phyloP scores from a whole-genome alignment of 2,329 filamentous ascomycete species.

The Aspergillus carbonarius region DNA sequence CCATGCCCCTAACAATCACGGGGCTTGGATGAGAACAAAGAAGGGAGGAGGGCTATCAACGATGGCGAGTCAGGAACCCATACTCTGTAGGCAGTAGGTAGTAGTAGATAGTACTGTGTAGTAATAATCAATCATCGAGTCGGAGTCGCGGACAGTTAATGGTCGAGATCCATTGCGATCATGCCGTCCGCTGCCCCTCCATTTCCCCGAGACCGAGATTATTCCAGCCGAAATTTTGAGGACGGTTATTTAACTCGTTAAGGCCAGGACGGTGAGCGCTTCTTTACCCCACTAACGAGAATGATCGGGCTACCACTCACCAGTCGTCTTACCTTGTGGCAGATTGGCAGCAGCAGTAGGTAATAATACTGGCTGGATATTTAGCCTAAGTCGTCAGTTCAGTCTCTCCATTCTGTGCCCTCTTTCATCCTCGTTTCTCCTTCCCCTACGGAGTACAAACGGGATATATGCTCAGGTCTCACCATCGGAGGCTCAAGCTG shows the following conservation, averaged over 20 bases:
- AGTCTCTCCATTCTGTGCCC: background rate
- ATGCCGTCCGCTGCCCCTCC: conserved; percentile 7
- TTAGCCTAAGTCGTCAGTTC: background rate
- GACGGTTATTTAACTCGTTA: background rate
- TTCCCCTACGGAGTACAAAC: no score
- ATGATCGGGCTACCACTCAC: background rate
- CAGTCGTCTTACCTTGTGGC: background rate
- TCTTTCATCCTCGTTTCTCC: background rate
- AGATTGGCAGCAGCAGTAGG: background rate
- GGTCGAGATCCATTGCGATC: conserved; percentile 7
- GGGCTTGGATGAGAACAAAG: background rate
- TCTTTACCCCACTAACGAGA: background rate
- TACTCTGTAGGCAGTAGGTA: background rate
- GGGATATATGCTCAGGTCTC: background rate
- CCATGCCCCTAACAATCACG: background rate
- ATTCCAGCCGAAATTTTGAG: conserved; percentile 7
- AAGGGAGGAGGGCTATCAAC: background rate
- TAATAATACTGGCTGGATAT: background rate
- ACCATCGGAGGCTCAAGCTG: conserved; percentile 1
- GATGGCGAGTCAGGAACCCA: background rate
- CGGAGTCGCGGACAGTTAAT: background rate
- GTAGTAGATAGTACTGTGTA: no score
- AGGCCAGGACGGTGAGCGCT: background rate
- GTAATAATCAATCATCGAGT: background rate
- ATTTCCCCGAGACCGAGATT: conserved; percentile 10